phyloP scores from a whole-genome alignment of 305 asterid species.

The Striga hermonthica region DNA sequence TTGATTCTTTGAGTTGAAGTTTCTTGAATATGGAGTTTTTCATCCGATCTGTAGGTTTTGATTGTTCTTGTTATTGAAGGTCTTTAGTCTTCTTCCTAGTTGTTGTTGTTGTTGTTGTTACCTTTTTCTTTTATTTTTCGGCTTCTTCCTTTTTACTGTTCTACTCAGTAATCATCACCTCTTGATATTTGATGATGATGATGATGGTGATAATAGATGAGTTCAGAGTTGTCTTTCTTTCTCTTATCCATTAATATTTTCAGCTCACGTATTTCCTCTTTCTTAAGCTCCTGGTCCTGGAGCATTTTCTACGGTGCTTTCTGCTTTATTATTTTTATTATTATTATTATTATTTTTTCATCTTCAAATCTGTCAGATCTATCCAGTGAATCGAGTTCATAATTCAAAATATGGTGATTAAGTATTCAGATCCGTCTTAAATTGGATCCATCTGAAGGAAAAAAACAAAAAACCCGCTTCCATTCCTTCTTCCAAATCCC shows the following conservation, averaged over 20 bases:
- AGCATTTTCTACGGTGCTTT: constrained; percentile 14
- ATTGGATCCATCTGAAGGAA: constrained; percentile 17
- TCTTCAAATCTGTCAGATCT: constrained; percentile 32
- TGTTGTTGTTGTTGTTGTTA: too few species aligned
- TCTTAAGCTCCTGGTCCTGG: constrained; percentile 2
- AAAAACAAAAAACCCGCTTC: background rate
- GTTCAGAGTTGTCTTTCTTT: constrained; percentile 31
- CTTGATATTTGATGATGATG: too few species aligned
- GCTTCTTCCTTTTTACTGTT: too few species aligned
- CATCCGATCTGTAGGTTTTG: too few species aligned
- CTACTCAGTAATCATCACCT: too few species aligned
- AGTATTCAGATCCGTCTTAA: constrained; percentile 27
- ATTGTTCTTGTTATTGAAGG: too few species aligned
- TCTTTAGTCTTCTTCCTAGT: too few species aligned
- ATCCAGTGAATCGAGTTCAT: background rate
- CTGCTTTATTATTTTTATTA: background rate
- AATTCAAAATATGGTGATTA: constrained; percentile 15
- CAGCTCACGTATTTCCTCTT: constrained; percentile 13
- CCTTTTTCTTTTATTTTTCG: too few species aligned
- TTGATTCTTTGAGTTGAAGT: too few species aligned
- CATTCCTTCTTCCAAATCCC: constrained; percentile 1
- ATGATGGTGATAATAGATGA: constrained; percentile 38
- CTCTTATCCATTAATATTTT: constrained; percentile 31
- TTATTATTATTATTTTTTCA: background rate
- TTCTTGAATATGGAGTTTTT: too few species aligned